Base-by-base conservation (phyloP, 805 yeast species). In the Saccharomycopsis fodiens region DNA sequence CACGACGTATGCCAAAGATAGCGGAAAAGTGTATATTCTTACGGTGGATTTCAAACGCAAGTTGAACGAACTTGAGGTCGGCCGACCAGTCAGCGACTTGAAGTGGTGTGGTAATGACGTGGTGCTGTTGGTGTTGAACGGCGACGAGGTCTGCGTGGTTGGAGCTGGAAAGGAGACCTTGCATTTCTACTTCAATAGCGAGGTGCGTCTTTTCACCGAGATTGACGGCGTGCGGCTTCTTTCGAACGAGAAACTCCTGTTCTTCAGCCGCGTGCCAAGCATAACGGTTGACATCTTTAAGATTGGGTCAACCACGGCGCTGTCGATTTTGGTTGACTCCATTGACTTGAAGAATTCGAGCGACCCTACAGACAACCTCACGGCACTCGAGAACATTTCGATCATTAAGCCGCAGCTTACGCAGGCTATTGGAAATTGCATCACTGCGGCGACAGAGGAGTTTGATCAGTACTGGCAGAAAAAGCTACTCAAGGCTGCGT, bases 101-200 rank as follows among this genome's bases (percentile, higher is more conserved):
- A 71, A 70, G 47, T 93, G 97, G 97, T 82, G 96, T 58, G 86
- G 91, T 0, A 78, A 81, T 53, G 95, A 87, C 61, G 86, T 93
- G 0, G 78, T 89, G 1, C 78, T 80, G 0, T 57, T 82, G 10
- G 64, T 77, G n/a, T 65, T 77, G 1, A 63, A 63, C 49, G 65
- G 72, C 2, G 91, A 82, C 53, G 87, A 82, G 43, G 55, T 87
- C 22, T 73, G 73, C 49, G 58, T 89, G 13, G 69, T 82, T 30
- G 95, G 94, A 0, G 91, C 95, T 0, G 74, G 78, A 8, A 78
- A 73, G 51, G 46, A 44, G 16, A 40, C 54, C 49, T 59, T 80
- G 42, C 75, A 74, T 41, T 81, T 74, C 62, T 82, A 69, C 53
- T 72, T 68, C 8, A 63, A 65, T 42, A 22, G 41, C 20, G 70